Base-by-base conservation (phyloP, 176 grass and related monocot species). In the Lolium multiflorum region DNA sequence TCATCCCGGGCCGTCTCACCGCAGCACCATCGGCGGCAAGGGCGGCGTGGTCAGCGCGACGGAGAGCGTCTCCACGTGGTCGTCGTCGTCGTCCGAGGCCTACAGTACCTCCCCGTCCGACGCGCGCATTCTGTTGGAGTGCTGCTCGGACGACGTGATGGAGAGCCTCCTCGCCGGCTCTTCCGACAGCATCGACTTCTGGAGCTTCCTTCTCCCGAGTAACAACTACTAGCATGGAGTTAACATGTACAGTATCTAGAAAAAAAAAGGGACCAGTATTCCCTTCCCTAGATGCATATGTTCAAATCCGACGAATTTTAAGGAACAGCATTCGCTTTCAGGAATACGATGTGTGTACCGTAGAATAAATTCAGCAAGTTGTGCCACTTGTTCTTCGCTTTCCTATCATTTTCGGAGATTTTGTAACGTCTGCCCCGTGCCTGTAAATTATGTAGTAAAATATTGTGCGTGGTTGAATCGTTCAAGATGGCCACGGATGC, bases 131-230 rank as follows among this genome's bases (percentile, higher is more conserved):
- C 59, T 52, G 9, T 35, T 85, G 60, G 83, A 77, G 28, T 77
- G 83, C 83, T 85, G 73, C 31, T 43, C 73, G 31, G 73, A 85
- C 60, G 83, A 77, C 47, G 73, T 85, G 31, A 76, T 85, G 72
- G 83, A 85, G 13, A 38, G 48, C 83, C 83, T 85, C 60, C 83
- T 85, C 60, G 83, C 83, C 59, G 73, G 60, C 60, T 55, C 76
- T 20, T 7, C 7, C 48, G 48, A 50, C 48, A 35, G 4, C 25
- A 67, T 12, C 16, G 79, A 66, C 79, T 49, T 20, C 43, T 51
- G 25, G 79, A 81, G 79, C 62, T 4, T 81, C 24, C 6, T 4
- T 16, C 46, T 47, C 13, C 38, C 2, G 11, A 50, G 48, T 35
- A 35, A 35, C 31, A 35, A 35, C 31, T 35, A 35, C 48, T 50